These are phyloP conservation scores for Plenodomus tracheiphilus DNA, from an alignment of 2,329 filamentous ascomycete species.

Conservation along the genomic window DNA sequence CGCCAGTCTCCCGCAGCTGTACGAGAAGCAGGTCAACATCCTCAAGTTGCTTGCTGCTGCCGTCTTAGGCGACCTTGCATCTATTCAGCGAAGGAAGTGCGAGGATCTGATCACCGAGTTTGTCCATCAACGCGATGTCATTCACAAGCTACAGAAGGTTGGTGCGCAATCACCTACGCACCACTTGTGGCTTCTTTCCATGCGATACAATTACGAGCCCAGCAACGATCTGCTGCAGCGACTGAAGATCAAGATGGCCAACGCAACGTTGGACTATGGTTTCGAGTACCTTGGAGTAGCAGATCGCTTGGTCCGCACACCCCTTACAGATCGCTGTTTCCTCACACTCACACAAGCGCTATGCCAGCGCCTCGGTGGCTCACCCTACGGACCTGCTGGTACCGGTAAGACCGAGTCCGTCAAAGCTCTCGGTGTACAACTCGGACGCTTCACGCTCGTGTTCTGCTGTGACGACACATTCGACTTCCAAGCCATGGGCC, in stretches of 20 bases:
- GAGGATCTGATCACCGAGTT: conserved; percentile 99
- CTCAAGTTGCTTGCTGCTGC: conserved; percentile 84
- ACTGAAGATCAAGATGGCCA: conserved; percentile 93
- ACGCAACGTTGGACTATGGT: conserved; percentile 91
- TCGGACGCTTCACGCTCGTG: conserved; percentile 95
- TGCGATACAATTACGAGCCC: conserved; percentile 89
- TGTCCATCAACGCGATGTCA: conserved; percentile 93
- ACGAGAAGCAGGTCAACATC: conserved; percentile 81
- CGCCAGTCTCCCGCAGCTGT: conserved; percentile 68
- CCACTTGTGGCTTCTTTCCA: conserved; percentile 92
- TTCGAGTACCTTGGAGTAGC: conserved; percentile 98
- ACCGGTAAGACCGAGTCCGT: conserved; percentile 99
- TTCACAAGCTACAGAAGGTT: conserved; percentile 78
- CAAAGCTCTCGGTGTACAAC: conserved; percentile 93
- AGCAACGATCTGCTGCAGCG: conserved; percentile 82
- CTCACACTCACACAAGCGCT: conserved; percentile 94
- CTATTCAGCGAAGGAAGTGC: conserved; percentile 91
- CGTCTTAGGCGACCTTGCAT: conserved; percentile 84
- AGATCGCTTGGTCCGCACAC: conserved; percentile 93
- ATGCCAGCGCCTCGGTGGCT: conserved; percentile 92
- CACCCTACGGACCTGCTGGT: conserved; percentile 94
- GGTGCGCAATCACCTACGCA: conserved; percentile 77
- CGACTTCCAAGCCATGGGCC: conserved; percentile 99
- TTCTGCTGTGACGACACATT: conserved; percentile 99
- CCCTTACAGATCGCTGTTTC: conserved; percentile 97